Conservation (phyloP, 176 grass and related monocot species). For the Aegilops umbellulata region DNA sequence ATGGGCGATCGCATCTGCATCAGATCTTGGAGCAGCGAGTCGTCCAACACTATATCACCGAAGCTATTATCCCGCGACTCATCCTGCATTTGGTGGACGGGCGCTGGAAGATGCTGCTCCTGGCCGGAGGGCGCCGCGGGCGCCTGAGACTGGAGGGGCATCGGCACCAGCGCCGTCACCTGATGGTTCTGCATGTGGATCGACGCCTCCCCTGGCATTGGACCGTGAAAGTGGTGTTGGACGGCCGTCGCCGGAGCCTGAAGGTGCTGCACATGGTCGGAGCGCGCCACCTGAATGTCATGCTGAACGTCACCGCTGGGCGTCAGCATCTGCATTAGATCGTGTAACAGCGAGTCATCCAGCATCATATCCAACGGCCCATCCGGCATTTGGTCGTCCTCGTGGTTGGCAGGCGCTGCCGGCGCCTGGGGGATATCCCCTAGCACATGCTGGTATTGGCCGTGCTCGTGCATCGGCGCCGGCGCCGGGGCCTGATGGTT, state of each 20-base stretch:
- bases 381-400: background rate
- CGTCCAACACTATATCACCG: background rate
- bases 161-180: too few species aligned
- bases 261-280: background rate
- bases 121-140: background rate
- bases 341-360: background rate
- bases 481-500: background rate
- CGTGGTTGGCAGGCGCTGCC: background rate
- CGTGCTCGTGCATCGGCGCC: background rate
- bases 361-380: background rate
- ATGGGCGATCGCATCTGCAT: background rate
- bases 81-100: background rate
- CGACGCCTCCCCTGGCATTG: background rate
- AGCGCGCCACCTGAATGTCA: background rate
- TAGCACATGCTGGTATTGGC: background rate
- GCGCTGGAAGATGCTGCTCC: background rate
- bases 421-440: background rate
- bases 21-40: background rate
- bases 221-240: background rate
- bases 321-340: background rate
- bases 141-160: too few species aligned
- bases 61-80: background rate
- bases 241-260: background rate
- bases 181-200: background rate
- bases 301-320: background rate